phyloP scores from a whole-genome alignment of 768 basidiomycete genomes.

The Leccinum subtestaceum region DNA sequence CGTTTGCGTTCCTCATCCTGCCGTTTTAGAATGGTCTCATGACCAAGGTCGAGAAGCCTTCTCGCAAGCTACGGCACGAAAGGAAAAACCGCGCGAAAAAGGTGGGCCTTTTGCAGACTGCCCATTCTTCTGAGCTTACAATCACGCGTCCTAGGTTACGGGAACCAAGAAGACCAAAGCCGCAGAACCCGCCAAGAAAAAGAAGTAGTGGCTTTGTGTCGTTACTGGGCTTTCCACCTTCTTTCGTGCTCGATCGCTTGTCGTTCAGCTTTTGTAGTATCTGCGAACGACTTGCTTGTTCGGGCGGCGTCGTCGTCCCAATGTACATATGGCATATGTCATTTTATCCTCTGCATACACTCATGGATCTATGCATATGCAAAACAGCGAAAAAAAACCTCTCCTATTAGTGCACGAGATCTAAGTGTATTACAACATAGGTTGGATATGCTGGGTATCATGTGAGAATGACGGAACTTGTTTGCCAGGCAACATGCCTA shows the following conservation, averaged over 20 bases:
- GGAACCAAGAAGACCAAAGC: constrained; percentile 97
- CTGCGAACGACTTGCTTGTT: neutral
- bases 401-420: constrained; percentile 24
- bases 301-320: too few species aligned
- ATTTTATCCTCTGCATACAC: constrained; percentile 17
- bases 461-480: constrained; percentile 15
- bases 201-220: constrained; percentile 63
- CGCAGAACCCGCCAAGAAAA: constrained; percentile 88
- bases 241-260: constrained; percentile 20
- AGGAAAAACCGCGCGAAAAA: constrained; percentile 99
- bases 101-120: constrained; percentile 43
- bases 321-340: constrained; percentile 44
- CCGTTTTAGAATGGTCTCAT: constrained; percentile 57
- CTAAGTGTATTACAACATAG: constrained; percentile 34
- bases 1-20: constrained; percentile 4
- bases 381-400: constrained; percentile 11
- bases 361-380: constrained; percentile 29
- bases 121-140: constrained; percentile 11
- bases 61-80: constrained; percentile 98
- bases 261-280: constrained; percentile 37
- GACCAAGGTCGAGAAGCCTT: constrained; percentile 83
- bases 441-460: constrained; percentile 35
- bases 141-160: constrained; percentile 59
- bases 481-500: constrained; percentile 31
- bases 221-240: constrained; percentile 14